phyloP scores from a whole-genome alignment of 139 green algal species.

The Micromonas pusilla region DNA sequence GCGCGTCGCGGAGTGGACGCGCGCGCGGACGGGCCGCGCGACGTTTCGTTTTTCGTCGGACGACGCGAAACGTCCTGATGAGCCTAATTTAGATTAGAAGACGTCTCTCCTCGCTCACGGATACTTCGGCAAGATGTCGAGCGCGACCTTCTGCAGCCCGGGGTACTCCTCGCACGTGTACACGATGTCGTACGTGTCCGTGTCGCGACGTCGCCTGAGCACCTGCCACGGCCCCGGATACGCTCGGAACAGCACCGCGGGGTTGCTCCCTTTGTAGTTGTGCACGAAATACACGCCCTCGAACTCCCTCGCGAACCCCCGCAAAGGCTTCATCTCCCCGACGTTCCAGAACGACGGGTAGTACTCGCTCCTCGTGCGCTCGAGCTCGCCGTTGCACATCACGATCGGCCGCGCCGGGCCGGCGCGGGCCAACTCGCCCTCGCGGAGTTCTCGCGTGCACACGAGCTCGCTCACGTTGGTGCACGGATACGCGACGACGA shows the following conservation, averaged over 20 bases:
- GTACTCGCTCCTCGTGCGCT: constrained; percentile 58
- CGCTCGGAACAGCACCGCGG: constrained; percentile 49
- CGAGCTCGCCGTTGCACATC: constrained; percentile 73
- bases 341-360: constrained; percentile 58
- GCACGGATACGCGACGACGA: constrained; percentile 23
- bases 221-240: constrained; percentile 73
- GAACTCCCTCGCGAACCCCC: constrained; percentile 48
- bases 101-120: neutral
- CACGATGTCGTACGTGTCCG: constrained; percentile 38
- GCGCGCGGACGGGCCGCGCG: too few relatives aligned
- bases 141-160: constrained; percentile 56
- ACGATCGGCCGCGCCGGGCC: constrained; percentile 48
- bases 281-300: constrained; percentile 65
- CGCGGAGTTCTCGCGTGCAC: constrained; percentile 49
- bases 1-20: too few relatives aligned
- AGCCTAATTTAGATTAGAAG: neutral
- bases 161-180: constrained; percentile 48
- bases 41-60: neutral
- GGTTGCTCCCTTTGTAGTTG: constrained; percentile 70
- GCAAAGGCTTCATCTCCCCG: constrained; percentile 49
- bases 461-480: constrained; percentile 51
- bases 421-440: constrained; percentile 28
- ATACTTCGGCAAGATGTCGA: constrained; percentile 53
- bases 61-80: too few relatives aligned
- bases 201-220: constrained; percentile 40